phyloP scores from a whole-genome alignment of 805 yeast species.

The Candida michaelii region DNA sequence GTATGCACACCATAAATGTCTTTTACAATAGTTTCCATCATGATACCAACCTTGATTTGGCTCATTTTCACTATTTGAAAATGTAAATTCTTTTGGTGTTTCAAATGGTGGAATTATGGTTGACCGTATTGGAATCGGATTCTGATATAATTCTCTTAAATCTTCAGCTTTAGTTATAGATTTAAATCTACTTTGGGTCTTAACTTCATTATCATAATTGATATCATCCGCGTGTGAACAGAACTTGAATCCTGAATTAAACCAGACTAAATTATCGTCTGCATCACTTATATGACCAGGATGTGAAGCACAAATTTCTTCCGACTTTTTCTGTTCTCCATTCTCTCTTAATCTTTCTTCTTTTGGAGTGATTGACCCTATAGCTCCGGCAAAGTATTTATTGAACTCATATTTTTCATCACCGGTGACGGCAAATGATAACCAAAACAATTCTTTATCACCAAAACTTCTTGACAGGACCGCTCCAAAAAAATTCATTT shows the following conservation, averaged over 20 bases:
- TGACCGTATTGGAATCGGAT: conserved; percentile 40
- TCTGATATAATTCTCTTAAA: conserved; percentile 27
- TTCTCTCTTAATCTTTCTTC: conserved; percentile 20
- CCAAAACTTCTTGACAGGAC: conserved; percentile 25
- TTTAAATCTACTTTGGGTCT: conserved; percentile 23
- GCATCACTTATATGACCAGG: conserved; percentile 42
- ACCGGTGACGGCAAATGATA: conserved; percentile 28
- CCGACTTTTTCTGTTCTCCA: conserved; percentile 17
- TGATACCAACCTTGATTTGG: conserved; percentile 52
- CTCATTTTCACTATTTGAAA: conserved; percentile 36
- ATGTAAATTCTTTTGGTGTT: conserved; percentile 35
- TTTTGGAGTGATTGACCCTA: conserved; percentile 31
- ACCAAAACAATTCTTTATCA: conserved; percentile 33
- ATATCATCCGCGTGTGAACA: conserved; percentile 33
- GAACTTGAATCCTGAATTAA: conserved; percentile 43
- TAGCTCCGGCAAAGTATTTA: conserved; percentile 24
- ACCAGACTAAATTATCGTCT: conserved; percentile 38
- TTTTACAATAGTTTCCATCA: conserved; percentile 49
- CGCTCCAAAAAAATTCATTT: conserved; percentile 27
- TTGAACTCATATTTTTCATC: conserved; percentile 29
- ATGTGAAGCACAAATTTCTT: conserved; percentile 42
- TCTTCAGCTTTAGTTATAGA: conserved; percentile 21
- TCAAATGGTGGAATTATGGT: conserved; percentile 56
- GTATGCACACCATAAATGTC: conserved; percentile 63
- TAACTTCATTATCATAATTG: conserved; percentile 36